A percentile compares a stretch with the other conserved stretches of the same genome.
Conservation (phyloP, 1,284 basidiomycete genomes). For the Fomitopsis betulina region DNA sequence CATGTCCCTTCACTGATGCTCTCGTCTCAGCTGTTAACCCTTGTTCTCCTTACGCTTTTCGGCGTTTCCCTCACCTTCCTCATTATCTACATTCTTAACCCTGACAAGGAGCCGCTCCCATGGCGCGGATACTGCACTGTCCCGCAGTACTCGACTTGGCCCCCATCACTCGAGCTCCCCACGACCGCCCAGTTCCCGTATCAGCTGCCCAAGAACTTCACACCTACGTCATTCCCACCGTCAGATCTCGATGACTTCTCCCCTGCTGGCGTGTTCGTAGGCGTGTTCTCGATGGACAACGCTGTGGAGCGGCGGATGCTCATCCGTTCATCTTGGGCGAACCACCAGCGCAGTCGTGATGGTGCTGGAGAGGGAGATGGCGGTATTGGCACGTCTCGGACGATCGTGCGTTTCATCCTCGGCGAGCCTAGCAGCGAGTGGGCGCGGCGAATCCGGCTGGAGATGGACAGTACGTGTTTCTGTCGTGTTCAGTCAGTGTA, state of each 20-base stretch:
- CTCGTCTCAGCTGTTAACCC: conserved; percentile 54
- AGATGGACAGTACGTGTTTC: conserved; percentile 80
- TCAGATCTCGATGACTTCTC: conserved; percentile 68
- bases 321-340: conserved; percentile 88
- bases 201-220: conserved; percentile 36
- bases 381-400: conserved; percentile 79
- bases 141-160: conserved; percentile 39
- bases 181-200: conserved; percentile 31
- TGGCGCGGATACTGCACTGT: conserved; percentile 91
- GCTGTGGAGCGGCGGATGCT: conserved; percentile 84
- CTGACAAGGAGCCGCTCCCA: conserved; percentile 91
- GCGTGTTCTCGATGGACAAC: conserved; percentile 89
- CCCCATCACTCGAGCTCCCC: conserved; percentile 35
- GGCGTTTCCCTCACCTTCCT: conserved; percentile 75
- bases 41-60: conserved; percentile 70
- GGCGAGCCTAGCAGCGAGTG: conserved; percentile 81
- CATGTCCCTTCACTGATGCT: background rate
- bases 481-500: background rate
- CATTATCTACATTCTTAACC: conserved; percentile 90
- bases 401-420: conserved; percentile 88
- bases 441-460: conserved; percentile 78
- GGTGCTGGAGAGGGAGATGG: conserved; percentile 66
- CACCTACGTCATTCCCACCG: conserved; percentile 54
- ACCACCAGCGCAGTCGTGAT: conserved; percentile 73
- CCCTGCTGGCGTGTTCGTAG: conserved; percentile 87